phyloP scores from a whole-genome alignment of 306 rosid species.

The Citrullus amarus region DNA sequence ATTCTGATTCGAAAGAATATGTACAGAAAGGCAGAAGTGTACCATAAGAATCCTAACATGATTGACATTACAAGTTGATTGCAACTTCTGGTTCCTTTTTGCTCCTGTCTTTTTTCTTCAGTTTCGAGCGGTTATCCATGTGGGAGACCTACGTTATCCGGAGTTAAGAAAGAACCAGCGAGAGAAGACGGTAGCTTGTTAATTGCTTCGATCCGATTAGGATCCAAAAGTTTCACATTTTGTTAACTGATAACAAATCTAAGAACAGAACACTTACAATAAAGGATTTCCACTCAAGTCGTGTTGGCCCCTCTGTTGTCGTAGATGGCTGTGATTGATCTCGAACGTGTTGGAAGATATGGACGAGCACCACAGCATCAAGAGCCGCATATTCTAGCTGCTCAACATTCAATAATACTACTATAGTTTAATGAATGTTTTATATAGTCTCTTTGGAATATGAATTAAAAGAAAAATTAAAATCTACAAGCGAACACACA shows the following conservation, averaged over 20 bases:
- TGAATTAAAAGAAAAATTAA: background rate
- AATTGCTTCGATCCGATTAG: background rate
- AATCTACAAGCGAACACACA: background rate
- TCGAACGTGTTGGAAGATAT: conserved; percentile 60
- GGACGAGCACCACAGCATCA: conserved; percentile 84
- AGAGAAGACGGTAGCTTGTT: background rate
- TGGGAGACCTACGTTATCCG: conserved; percentile 40
- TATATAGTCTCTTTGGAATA: background rate
- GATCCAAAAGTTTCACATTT: background rate
- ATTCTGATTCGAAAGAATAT: background rate
- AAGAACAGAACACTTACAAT: conserved; percentile 40
- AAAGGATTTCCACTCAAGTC: conserved; percentile 64
- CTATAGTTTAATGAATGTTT: conserved; percentile 7
- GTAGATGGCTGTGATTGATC: conserved; percentile 36
- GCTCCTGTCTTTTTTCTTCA: conserved; percentile 14
- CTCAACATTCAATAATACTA: conserved; percentile 13
- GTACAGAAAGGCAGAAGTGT: background rate
- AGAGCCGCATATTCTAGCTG: conserved; percentile 97
- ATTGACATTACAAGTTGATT: conserved; percentile 11
- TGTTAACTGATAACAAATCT: background rate
- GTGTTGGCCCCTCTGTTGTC: conserved; percentile 22
- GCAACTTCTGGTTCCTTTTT: conserved; percentile 11
- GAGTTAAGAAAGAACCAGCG: background rate
- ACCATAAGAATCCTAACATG: background rate
- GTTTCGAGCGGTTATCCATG: conserved; percentile 29